These are phyloP conservation scores for Turritis glabra DNA, from an alignment of 345 rosid genomes.

Conservation along the genomic window DNA sequence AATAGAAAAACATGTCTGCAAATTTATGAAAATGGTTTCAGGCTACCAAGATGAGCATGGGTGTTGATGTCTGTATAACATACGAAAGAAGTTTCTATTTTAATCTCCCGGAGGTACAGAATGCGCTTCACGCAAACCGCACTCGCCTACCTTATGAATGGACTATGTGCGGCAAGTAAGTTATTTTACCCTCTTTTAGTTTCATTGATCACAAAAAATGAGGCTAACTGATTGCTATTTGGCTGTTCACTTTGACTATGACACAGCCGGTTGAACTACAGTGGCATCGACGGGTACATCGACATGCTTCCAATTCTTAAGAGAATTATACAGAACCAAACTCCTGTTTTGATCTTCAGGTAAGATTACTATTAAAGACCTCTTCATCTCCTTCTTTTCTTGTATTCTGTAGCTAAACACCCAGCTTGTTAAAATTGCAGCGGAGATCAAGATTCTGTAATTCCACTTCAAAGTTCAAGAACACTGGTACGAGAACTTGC, in stretches of 20 bases:
- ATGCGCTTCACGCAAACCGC: constrained; percentile 79
- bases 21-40: constrained; percentile 18
- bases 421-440: constrained; percentile 37
- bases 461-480: constrained; percentile 76
- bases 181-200: not conserved
- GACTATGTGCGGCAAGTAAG: constrained; percentile 73
- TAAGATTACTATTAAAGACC: constrained; percentile 14
- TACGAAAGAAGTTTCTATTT: constrained; percentile 66
- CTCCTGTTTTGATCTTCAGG: constrained; percentile 86
- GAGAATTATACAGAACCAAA: constrained; percentile 53
- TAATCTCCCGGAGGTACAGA: constrained; percentile 83
- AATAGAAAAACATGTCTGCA: not conserved
- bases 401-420: not conserved
- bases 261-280: constrained; percentile 62
- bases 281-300: constrained; percentile 54
- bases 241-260: not conserved
- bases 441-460: constrained; percentile 91
- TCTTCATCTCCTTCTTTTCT: not conserved
- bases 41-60: constrained; percentile 72
- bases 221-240: not conserved
- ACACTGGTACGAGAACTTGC: constrained; percentile 79
- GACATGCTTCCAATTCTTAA: constrained; percentile 77
- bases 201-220: not conserved
- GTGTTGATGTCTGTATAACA: constrained; percentile 78
- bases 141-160: constrained; percentile 59